Evolutionary conservation across 2,329 filamentous ascomycete genomes (phyloP).

Genomic region (Alternaria viburni): DNA sequence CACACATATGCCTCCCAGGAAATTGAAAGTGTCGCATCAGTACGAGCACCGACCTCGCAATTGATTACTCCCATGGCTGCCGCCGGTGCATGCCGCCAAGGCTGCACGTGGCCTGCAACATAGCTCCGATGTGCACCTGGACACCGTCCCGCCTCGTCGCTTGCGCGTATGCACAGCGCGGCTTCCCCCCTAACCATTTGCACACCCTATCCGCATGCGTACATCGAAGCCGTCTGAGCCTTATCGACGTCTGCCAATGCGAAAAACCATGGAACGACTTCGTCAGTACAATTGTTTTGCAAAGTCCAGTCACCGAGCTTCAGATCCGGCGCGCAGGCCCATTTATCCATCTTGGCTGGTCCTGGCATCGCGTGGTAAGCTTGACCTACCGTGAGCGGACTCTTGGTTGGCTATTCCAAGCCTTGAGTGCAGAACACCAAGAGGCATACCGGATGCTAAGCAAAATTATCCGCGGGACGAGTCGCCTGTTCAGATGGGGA

Average conservation of each 20-base stretch:
- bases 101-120: not conserved
- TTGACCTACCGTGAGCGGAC: conserved; percentile 4
- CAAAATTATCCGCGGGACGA: conserved; percentile 19
- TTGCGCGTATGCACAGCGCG: not conserved
- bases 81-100: not conserved
- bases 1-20: not conserved
- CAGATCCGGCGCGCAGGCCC: conserved; percentile 16
- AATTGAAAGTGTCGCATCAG: not conserved
- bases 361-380: conserved; percentile 10
- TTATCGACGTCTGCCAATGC: not conserved
- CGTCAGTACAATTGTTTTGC: not conserved
- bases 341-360: conserved; percentile 27
- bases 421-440: not conserved
- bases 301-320: not conserved
- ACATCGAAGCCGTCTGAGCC: not conserved
- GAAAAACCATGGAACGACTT: not conserved
- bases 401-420: not conserved
- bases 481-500: conserved; percentile 7
- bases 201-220: not conserved
- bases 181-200: not conserved
- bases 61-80: not conserved
- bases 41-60: not conserved
- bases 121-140: not conserved
- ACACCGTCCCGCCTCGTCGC: not conserved
- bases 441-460: conserved; percentile 12